Evolutionary conservation across 768 basidiomycete species (phyloP).

Genomic region (Tremella fuciformis): DNA sequence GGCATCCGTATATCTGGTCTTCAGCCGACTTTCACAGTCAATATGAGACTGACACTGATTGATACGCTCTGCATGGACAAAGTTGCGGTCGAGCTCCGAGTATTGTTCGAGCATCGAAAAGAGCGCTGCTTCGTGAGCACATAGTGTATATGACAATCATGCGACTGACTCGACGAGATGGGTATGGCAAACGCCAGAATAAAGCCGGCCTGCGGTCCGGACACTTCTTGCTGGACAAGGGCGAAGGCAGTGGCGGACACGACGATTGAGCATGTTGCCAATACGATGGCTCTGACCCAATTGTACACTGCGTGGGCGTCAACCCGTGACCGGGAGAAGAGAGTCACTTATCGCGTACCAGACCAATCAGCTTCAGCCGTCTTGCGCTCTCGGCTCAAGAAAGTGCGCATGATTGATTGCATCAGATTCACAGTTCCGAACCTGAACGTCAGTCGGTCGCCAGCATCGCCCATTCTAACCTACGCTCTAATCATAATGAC

Average conservation of each 20-base stretch:
- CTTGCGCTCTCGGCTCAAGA: constrained; percentile 37
- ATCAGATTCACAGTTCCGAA: constrained; percentile 32
- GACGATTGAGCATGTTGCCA: constrained; percentile 30
- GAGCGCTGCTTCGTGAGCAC: constrained; percentile 20
- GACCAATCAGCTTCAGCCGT: constrained; percentile 26
- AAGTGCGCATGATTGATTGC: constrained; percentile 19
- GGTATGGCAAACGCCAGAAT: constrained; percentile 40
- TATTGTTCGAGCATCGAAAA: constrained; percentile 37
- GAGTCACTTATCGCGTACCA: constrained; percentile 17
- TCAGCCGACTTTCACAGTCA: neutral
- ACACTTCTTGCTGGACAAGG: constrained; percentile 30
- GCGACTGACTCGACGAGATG: constrained; percentile 28
- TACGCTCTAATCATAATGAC: constrained; percentile 43
- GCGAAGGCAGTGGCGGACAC: constrained; percentile 40
- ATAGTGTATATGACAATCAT: neutral
- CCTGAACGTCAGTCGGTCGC: constrained; percentile 14
- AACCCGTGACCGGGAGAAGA: constrained; percentile 2
- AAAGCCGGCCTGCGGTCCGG: constrained; percentile 44
- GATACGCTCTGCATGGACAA: constrained; percentile 50
- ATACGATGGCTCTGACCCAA: constrained; percentile 33
- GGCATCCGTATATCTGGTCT: constrained; percentile 33
- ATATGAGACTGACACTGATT: constrained; percentile 37
- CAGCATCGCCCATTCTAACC: constrained; percentile 2
- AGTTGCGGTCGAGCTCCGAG: constrained; percentile 42
- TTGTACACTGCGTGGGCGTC: constrained; percentile 29